Percentiles rank a stretch among this genome's conserved stretches.
Conservation (phyloP, 2,329 filamentous ascomycete genomes). For the Exophiala sp. region DNA sequence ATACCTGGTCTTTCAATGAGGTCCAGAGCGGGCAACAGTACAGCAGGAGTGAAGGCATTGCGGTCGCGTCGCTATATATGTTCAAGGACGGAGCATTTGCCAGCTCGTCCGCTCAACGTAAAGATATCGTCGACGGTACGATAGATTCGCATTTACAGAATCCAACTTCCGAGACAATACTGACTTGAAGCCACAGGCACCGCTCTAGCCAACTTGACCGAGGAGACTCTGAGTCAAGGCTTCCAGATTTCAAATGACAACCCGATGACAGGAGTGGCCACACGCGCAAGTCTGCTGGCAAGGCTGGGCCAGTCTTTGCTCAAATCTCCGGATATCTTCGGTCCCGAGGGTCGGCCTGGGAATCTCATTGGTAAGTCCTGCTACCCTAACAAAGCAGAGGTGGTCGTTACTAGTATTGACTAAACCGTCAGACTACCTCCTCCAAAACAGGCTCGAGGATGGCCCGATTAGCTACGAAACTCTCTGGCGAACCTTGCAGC, state of each 20-base stretch:
- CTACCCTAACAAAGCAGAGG: too few species aligned
- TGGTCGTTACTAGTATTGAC: too few species aligned
- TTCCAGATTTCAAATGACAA: constrained; percentile 8
- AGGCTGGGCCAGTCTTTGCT: constrained; percentile 1
- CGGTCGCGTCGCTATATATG: constrained; percentile 49
- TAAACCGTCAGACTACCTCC: constrained; percentile 3
- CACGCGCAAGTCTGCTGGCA: constrained; percentile 4
- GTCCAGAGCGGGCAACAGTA: constrained; percentile 33
- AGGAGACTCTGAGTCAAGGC: not conserved
- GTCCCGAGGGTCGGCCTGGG: constrained; percentile 5
- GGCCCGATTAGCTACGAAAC: constrained; percentile 1
- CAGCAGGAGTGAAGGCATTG: constrained; percentile 48
- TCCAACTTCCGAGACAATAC: too few species aligned
- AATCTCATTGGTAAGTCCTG: constrained; percentile 8
- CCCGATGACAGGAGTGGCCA: constrained; percentile 8
- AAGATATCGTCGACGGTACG: too few species aligned
- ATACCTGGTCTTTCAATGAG: constrained; percentile 46
- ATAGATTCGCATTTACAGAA: too few species aligned
- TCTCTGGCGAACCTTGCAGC: constrained; percentile 8
- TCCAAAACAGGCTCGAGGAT: not conserved
- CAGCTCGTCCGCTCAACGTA: too few species aligned
- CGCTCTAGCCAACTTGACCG: constrained; percentile 1
- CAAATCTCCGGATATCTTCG: constrained; percentile 4
- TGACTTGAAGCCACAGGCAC: not conserved
- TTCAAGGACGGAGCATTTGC: constrained; percentile 42